Percentiles rank a stretch among this genome's conserved stretches.
phyloP scores from a whole-genome alignment of 495 filamentous ascomycete species.

The Xylaria cubensis region DNA sequence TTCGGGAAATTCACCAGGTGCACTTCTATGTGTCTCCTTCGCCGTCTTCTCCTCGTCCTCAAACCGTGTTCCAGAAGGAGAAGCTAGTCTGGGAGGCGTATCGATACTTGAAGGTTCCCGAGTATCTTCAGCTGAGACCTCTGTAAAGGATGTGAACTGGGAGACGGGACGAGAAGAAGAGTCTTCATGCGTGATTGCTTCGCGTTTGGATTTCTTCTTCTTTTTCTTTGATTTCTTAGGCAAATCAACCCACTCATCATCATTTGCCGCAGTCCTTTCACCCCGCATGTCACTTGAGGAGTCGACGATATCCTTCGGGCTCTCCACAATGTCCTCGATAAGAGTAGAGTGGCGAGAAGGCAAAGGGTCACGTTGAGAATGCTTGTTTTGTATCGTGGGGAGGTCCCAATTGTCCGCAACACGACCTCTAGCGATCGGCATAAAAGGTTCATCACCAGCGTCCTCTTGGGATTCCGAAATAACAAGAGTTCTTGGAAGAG shows the following conservation, averaged over 20 bases:
- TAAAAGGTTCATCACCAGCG: slow-evolving; percentile 17
- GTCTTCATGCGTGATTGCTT: slow-evolving; percentile 22
- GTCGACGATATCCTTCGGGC: slow-evolving; percentile 29
- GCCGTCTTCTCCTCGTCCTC: slow-evolving; percentile 30
- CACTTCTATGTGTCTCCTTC: slow-evolving; percentile 31
- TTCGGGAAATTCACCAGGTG: slow-evolving; percentile 29
- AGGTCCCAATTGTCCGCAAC: slow-evolving; percentile 23
- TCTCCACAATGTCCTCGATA: slow-evolving; percentile 27
- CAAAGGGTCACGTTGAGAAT: slow-evolving; percentile 35
- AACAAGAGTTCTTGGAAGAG: slow-evolving; percentile 5
- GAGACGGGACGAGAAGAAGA: slow-evolving; percentile 27
- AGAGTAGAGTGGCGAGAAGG: slow-evolving; percentile 24
- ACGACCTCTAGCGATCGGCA: neutral
- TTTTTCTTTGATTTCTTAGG: slow-evolving; percentile 34
- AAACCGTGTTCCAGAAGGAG: slow-evolving; percentile 21
- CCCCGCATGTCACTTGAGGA: slow-evolving; percentile 25
- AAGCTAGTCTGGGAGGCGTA: slow-evolving; percentile 29
- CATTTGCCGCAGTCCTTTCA: slow-evolving; percentile 21
- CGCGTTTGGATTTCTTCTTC: slow-evolving; percentile 30
- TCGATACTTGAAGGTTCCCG: slow-evolving; percentile 39
- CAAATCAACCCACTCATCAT: slow-evolving; percentile 31
- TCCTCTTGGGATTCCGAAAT: neutral
- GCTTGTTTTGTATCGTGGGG: slow-evolving; percentile 12
- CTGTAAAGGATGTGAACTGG: slow-evolving; percentile 36
- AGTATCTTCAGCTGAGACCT: slow-evolving; percentile 37